A percentile compares a stretch with the other conserved stretches of the same genome.
These are phyloP conservation scores for Capsicum baccatum DNA, from an alignment of 257 asterid genomes.

Conservation along the genomic window DNA sequence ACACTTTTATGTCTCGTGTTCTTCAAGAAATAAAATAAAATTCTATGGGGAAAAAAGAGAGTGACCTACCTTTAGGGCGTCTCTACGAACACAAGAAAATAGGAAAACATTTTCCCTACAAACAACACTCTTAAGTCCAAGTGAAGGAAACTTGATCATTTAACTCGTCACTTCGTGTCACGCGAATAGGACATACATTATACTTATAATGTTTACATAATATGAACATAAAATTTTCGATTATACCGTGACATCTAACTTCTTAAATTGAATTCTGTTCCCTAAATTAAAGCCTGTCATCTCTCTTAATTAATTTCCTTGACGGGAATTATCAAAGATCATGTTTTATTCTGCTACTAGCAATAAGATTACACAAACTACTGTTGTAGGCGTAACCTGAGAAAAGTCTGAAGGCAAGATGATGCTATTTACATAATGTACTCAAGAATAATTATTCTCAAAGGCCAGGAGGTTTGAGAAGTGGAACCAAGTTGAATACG, in stretches of 20 bases:
- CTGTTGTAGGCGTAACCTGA: background rate
- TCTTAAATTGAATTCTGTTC: background rate
- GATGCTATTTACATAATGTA: background rate
- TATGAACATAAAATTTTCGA: background rate
- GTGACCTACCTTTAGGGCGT: too few species aligned
- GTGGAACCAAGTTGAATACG: slow-evolving; percentile 58
- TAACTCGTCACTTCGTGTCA: background rate
- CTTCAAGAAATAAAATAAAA: slow-evolving; percentile 3
- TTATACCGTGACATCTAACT: background rate
- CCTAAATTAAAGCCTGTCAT: too few species aligned
- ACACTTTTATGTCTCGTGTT: background rate
- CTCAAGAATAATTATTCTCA: slow-evolving; percentile 35
- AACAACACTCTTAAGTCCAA: too few species aligned
- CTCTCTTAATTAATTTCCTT: background rate
- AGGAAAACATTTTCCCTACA: too few species aligned
- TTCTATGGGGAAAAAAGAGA: background rate
- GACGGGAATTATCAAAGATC: background rate
- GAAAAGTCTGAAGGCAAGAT: background rate
- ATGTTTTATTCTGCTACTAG: slow-evolving; percentile 2
- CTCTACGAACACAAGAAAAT: too few species aligned
- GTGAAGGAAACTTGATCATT: background rate
- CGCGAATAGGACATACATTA: too few species aligned
- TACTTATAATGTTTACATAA: background rate
- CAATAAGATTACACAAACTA: background rate
- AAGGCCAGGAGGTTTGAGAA: slow-evolving; percentile 93